Evolutionary conservation across 2,329 filamentous ascomycete species (phyloP), one percentile per base, ranked within the genome.

Genomic region (Colletotrichum neosansevieriae): DNA sequence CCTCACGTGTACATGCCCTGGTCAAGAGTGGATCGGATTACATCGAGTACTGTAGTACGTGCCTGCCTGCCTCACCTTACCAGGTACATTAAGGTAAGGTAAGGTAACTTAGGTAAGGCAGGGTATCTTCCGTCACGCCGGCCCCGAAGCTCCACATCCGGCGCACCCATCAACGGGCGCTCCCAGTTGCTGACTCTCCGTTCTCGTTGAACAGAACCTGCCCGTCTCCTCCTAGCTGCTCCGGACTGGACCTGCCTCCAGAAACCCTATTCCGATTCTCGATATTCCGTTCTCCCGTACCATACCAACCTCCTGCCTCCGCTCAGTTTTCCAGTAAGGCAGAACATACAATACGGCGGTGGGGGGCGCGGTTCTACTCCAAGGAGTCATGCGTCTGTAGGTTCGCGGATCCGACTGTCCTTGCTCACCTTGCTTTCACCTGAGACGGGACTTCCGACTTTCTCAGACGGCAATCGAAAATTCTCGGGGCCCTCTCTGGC

Each of bases 11-110:
- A 32, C 29, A 12, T 51, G 49, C 47, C 57, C 57, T 61, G 29
- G 57, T 36, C 12, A 19, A 12, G 38, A 44, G 19, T 65, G 63
- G 57, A 34, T 47, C 38, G 57, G 29, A 65, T 65, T 65, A 65
- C 63, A 54, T 65, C 63, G n/a, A n/a, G n/a, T n/a, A n/a, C n/a
- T n/a, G n/a, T n/a, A 45, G 21, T 40, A 54, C 6, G 34, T 44
- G 29, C 21, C 7, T 24, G 4, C 29, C 19, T 32, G 38, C 24
- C 29, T 17, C 9, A n/a, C 38, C 11, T 11, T 10, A 42, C 53
- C 21, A 6, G 45, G 44, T 47, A 15, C 44, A 6, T 29, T 24
- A 4, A 29, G 29, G 6, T 29, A 29, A 21, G 21, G 21, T n/a
- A n/a, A n/a, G n/a, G n/a, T n/a, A n/a, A n/a, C 21, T 21, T n/a